Base-by-base conservation (phyloP, 2,329 filamentous ascomycete species). In the Colletotrichum cuscutae region DNA sequence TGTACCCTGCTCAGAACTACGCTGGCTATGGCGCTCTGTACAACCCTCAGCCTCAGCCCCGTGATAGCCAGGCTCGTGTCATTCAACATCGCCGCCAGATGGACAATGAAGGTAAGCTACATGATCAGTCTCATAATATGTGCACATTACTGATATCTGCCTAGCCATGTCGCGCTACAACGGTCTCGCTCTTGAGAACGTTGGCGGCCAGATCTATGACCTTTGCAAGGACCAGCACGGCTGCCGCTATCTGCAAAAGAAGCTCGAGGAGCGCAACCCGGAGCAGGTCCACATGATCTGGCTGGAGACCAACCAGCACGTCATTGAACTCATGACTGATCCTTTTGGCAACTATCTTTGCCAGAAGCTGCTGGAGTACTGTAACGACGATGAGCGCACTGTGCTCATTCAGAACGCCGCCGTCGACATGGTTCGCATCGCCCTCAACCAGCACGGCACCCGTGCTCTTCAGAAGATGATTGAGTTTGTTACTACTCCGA, bases 401-500 rank as follows among this genome's bases (percentile, higher is more conserved):
- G 91, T 92, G 56, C 90, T 99, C 75, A 97, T 99, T 78, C 92
- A 95, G 82, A 98, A 97, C 78, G 95, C 97, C 53, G 91, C 95
- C 22, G 89, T 92, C 65, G 92, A 96, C 75, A 94, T 99, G 87
- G 95, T 97, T 28, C 92, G 92, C 78, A 98, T 99, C 79, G 97
- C 97, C 30, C 87, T 98, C 73, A 98, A 99, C 84, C 96, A 98
- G 85, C 97, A 99, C 81, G 97, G 97, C 77, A 99, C 97, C 72
- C 92, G 97, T 66, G 97, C 97, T 75, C 86, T 99, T 72, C 97
- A 99, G 86, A 99, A 98, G 89, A 99, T 99, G 97, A 99, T 99
- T 76, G 97, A 99, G 84, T 97, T 94, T 81, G 94, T 99, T 79
- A 94, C 92, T 65, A 97, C 94, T 30, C 89, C 91, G 3, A 91